Evolutionary conservation across 2,329 filamentous ascomycete species (phyloP).

Genomic region (Aureobasidium sp.): DNA sequence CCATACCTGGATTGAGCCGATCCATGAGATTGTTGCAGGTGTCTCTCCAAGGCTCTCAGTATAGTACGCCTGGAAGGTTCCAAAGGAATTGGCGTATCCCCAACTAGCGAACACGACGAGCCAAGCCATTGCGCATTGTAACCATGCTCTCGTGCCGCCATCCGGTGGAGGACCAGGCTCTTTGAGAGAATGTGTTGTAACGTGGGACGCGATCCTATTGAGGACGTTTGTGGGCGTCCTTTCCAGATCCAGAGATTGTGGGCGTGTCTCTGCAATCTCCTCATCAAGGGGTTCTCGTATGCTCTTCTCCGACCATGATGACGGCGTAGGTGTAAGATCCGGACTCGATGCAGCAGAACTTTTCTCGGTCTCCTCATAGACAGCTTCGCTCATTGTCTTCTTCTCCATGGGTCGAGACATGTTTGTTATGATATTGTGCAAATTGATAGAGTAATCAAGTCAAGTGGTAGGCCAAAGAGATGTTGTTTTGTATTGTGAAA

Average conservation of each 20-base stretch:
- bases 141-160: conserved; percentile 32
- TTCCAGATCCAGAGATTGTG: neutral
- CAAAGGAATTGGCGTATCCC: conserved; percentile 35
- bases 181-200: conserved; percentile 26
- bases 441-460: neutral
- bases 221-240: conserved; percentile 18
- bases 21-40: conserved; percentile 43
- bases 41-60: conserved; percentile 23
- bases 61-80: conserved; percentile 42
- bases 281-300: neutral
- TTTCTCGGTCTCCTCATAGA: neutral
- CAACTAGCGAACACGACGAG: conserved; percentile 30
- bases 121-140: conserved; percentile 26
- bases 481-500: neutral
- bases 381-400: neutral
- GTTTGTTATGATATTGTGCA: neutral
- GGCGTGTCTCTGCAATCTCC: neutral
- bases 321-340: neutral
- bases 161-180: conserved; percentile 33
- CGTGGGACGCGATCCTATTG: conserved; percentile 26
- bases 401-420: neutral
- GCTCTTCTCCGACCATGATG: conserved; percentile 4
- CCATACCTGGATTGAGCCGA: conserved; percentile 42
- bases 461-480: too few species aligned
- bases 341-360: neutral